phyloP scores from a whole-genome alignment of 2,329 filamentous ascomycete species.

The Curvularia eragrostidis region DNA sequence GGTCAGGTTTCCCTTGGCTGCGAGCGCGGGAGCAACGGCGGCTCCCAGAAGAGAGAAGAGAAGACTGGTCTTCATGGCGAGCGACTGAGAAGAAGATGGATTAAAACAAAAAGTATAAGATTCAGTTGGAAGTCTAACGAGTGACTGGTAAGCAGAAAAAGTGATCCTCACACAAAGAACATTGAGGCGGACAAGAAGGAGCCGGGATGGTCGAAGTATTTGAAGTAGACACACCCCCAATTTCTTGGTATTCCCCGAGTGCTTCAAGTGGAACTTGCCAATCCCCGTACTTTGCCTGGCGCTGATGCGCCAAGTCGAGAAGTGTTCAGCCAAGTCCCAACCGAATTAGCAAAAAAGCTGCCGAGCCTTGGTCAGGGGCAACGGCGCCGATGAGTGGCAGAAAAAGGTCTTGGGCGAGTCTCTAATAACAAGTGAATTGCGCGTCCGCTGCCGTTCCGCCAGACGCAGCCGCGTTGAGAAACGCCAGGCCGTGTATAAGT shows the following conservation, averaged over 20 bases:
- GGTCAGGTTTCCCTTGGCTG: slow-evolving; percentile 53
- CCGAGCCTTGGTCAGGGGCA: slow-evolving; percentile 48
- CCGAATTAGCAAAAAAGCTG: slow-evolving; percentile 39
- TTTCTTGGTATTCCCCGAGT: slow-evolving; percentile 36
- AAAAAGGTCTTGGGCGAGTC: slow-evolving; percentile 9
- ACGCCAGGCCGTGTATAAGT: slow-evolving; percentile 2
- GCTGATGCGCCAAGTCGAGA: slow-evolving; percentile 40
- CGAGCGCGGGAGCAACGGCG: slow-evolving; percentile 36
- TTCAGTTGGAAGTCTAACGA: slow-evolving; percentile 42
- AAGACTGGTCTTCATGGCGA: slow-evolving; percentile 42
- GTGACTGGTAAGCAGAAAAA: slow-evolving; percentile 45
- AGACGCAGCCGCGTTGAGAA: slow-evolving; percentile 17
- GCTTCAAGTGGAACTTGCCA: slow-evolving; percentile 48
- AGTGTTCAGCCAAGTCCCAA: slow-evolving; percentile 37
- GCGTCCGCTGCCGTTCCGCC: slow-evolving; percentile 12
- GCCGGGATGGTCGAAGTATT: slow-evolving; percentile 36
- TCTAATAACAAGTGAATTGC: slow-evolving; percentile 17
- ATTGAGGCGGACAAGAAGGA: slow-evolving; percentile 27
- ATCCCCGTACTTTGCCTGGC: slow-evolving; percentile 42
- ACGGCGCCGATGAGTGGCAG: slow-evolving; percentile 25
- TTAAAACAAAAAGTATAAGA: slow-evolving; percentile 39
- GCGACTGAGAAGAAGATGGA: slow-evolving; percentile 24
- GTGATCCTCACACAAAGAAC: slow-evolving; percentile 37
- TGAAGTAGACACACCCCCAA: slow-evolving; percentile 36
- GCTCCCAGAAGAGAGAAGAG: slow-evolving; percentile 37